Evolutionary conservation across 2,329 filamentous ascomycete genomes (phyloP), one percentile per base, ranked within the genome.

Genomic region (Pseudogymnoascus sp.): DNA sequence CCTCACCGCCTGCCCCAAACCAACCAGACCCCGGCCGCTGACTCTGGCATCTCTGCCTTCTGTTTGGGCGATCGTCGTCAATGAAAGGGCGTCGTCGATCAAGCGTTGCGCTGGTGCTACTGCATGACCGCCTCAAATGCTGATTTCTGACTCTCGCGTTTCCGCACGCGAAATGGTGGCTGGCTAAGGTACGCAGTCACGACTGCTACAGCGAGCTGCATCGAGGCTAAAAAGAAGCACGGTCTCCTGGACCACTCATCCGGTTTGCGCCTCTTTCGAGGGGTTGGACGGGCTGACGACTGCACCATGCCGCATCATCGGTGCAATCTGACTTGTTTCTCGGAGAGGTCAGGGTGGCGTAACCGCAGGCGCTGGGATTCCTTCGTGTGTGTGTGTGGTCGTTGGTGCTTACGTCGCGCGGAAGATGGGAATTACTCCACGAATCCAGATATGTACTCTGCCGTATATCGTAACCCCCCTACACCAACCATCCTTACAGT

Each of bases 381-480:
- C 43, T 50, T 50, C 25, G 25, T 50, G 22, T 43, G 39, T 43
- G 43, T 47, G 43, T 50, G 43, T 30, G 22, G 22, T 30, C 14
- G 25, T 50, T 50, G 43, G 43, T 50, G 43, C 43, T 50, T 50
- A 30, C 43, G 25, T 50, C 43, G 8, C 30, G 43, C 43, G 43
- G 43, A 50, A 16, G 8, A 50, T 50, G 43, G 43, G 43, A 30
- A 50, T 50, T 50, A 50, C 43, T 30, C 43, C 43, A 50, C 43
- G 43, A 50, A 50, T 30, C 43, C 43, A 50, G 43, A 50, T 50
- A 50, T 50, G 43, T 50, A 50, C 43, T 50, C 43, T 50, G 43
- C 43, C 25, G 43, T 50, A 50, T 30, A 50, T 30, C 43, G n/a
- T 50, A 12, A 25, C 22, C 22, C 22, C 43, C 25, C 30, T 39